Conservation (phyloP, 768 basidiomycete genomes). For the Amanita pseudoporphyria region DNA sequence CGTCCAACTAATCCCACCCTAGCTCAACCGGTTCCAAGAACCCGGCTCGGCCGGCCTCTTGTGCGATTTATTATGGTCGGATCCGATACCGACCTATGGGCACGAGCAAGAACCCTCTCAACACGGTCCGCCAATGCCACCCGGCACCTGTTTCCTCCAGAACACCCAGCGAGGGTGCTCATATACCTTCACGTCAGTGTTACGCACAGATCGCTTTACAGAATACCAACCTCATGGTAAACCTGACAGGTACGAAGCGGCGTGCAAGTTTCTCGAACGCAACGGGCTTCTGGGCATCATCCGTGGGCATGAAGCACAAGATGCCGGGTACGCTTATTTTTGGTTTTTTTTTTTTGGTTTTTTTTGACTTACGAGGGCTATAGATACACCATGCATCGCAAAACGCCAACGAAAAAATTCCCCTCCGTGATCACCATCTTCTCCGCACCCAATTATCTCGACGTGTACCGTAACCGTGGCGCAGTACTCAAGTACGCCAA, state of each 20-base stretch:
- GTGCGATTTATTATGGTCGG: slow-evolving; percentile 95
- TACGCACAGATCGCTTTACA: neutral
- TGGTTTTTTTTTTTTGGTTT: too few species aligned
- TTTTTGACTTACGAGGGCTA: too few species aligned
- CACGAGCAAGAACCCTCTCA: slow-evolving; percentile 53
- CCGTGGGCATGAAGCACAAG: slow-evolving; percentile 95
- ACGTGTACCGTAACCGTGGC: slow-evolving; percentile 93
- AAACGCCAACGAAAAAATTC: slow-evolving; percentile 91
- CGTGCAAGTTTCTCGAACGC: slow-evolving; percentile 87
- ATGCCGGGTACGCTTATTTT: slow-evolving; percentile 61
- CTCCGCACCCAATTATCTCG: slow-evolving; percentile 94
- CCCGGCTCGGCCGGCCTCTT: slow-evolving; percentile 87
- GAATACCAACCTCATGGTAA: neutral
- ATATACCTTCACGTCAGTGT: slow-evolving; percentile 79
- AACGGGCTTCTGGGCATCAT: slow-evolving; percentile 91
- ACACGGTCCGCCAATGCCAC: slow-evolving; percentile 43
- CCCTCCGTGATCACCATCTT: slow-evolving; percentile 98
- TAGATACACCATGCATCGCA: slow-evolving; percentile 90
- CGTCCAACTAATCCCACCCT: slow-evolving; percentile 6
- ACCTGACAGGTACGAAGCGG: slow-evolving; percentile 58
- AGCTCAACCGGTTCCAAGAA: slow-evolving; percentile 91
- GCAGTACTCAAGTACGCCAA: slow-evolving; percentile 96
- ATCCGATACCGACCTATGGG: slow-evolving; percentile 85
- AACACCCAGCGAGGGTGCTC: slow-evolving; percentile 88
- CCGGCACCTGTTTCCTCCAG: slow-evolving; percentile 58